Base-by-base conservation (phyloP, 352 stramenopile genomes). In the Phytophthora pseudosyringae region DNA sequence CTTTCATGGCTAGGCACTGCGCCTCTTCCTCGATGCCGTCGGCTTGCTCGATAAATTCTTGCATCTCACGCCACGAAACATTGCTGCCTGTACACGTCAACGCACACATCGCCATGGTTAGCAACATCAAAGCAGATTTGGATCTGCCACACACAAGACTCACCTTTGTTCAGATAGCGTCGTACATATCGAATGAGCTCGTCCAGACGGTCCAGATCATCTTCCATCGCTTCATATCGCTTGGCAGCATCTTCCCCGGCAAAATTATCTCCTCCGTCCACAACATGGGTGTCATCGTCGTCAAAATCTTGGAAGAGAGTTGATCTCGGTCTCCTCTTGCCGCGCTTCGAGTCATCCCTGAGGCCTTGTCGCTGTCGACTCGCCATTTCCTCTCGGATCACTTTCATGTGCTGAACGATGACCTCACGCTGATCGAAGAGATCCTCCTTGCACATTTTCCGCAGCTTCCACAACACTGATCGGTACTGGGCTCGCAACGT, bases 401-500 rank as follows among this genome's bases (percentile, higher is more conserved):
- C 39, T 33, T 58, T 50, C 71, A 86, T 76, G 48, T 70, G 58
- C 12, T 67, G 48, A 10, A 85, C 41, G 21, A 90, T 55, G 3
- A 54, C 54, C 44, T 81, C 66, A 9, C 84, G 78, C 47, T 90
- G 84, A 8, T 64, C 54, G 4, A 79, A 40, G 0, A 91, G 65
- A 36, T 93, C 80, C 4, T 87, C 67, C 52, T 85, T 81, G 53
- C 73, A 90, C 9, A 93, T 64, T 47, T 82, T 83, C 8, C 78
- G 68, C 28, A 93, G 44, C 41, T 80, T 81, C 84, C 80, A 90
- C 6, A 93, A 69, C 21, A 62, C 67, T 31, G 62, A 31, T 38
- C 81, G 80, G 39, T 87, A 89, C 28, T 74, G 45, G 3, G 47
- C 38, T 46, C 52, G 59, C 16, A 81, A 45, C 5, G 25, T 32